Evolutionary conservation across 2,329 filamentous ascomycete species (phyloP).

Genomic region (Clarireedia hainanense): DNA sequence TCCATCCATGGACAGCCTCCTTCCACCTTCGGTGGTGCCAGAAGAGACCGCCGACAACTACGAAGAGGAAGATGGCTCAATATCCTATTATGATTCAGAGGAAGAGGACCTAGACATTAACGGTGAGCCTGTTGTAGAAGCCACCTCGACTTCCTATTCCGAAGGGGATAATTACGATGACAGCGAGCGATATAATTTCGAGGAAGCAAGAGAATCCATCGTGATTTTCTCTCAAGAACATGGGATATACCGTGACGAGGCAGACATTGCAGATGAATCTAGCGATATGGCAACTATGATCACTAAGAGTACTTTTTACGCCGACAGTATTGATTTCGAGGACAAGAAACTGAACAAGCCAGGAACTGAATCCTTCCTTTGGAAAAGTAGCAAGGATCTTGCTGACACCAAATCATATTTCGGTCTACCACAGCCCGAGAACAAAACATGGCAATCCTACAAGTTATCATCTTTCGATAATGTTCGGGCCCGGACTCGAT

Average conservation of each 20-base stretch:
- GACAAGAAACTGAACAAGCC: not conserved
- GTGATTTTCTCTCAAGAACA: conserved; percentile 1
- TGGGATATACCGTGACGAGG: not conserved
- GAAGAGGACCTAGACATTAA: conserved; percentile 2
- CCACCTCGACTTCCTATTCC: not conserved
- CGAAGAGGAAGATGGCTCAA: conserved; percentile 11
- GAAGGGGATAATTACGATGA: not conserved
- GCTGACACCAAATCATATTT: not conserved
- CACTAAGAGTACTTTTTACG: no score
- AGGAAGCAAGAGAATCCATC: not conserved
- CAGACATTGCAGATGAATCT: not conserved
- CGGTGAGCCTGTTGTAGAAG: not conserved
- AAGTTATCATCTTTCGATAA: conserved; percentile 12
- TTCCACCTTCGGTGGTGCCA: conserved; percentile 27
- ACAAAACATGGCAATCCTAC: conserved; percentile 17
- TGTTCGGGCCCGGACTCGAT: conserved; percentile 14
- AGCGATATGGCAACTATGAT: not conserved
- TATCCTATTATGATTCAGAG: conserved; percentile 15
- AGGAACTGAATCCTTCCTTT: conserved; percentile 13
- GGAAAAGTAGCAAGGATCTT: conserved; percentile 1
- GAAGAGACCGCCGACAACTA: conserved; percentile 17
- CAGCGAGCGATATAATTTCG: not conserved
- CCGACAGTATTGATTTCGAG: no score
- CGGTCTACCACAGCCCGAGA: conserved; percentile 21
- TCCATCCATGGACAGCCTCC: conserved; percentile 44